These are phyloP conservation scores for Thelonectria blattea DNA, from an alignment of 2,329 filamentous ascomycete genomes.

Conservation along the genomic window DNA sequence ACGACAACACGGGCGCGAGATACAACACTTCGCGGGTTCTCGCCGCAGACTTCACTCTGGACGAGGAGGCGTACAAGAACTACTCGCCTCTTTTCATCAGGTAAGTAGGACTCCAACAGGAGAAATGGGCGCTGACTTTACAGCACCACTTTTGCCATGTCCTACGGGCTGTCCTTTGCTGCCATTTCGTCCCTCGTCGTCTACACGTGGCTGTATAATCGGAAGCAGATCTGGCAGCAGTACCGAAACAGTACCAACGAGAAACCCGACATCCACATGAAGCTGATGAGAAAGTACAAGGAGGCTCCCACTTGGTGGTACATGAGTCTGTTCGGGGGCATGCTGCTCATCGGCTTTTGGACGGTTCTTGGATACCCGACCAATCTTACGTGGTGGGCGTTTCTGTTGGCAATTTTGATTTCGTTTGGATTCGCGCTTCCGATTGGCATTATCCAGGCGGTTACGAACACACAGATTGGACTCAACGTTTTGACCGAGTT, in stretches of 20 bases:
- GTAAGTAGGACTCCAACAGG: slow-evolving; percentile 35
- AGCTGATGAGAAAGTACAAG: slow-evolving; percentile 66
- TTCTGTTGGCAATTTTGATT: slow-evolving; percentile 69
- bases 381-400: slow-evolving; percentile 75
- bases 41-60: slow-evolving; percentile 64
- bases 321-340: slow-evolving; percentile 59
- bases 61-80: slow-evolving; percentile 66
- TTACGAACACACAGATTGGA: slow-evolving; percentile 73
- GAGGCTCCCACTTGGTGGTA: slow-evolving; percentile 72
- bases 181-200: slow-evolving; percentile 73
- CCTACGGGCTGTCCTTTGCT: slow-evolving; percentile 75
- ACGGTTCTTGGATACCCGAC: slow-evolving; percentile 68
- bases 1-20: slow-evolving; percentile 69
- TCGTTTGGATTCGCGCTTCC: slow-evolving; percentile 69
- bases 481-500: slow-evolving; percentile 79
- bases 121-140: slow-evolving; percentile 15
- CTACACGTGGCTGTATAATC: slow-evolving; percentile 70
- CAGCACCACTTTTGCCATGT: slow-evolving; percentile 73
- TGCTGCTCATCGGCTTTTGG: slow-evolving; percentile 59
- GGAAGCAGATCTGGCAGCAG: slow-evolving; percentile 69
- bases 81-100: slow-evolving; percentile 73
- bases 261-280: slow-evolving; percentile 69
- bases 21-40: slow-evolving; percentile 73
- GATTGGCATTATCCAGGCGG: slow-evolving; percentile 72
- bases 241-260: slow-evolving; percentile 64